A percentile compares a stretch with the other conserved stretches of the same genome.
Evolutionary conservation across 2,329 filamentous ascomycete genomes (phyloP).

Genomic region (Botrytis sinoallii): DNA sequence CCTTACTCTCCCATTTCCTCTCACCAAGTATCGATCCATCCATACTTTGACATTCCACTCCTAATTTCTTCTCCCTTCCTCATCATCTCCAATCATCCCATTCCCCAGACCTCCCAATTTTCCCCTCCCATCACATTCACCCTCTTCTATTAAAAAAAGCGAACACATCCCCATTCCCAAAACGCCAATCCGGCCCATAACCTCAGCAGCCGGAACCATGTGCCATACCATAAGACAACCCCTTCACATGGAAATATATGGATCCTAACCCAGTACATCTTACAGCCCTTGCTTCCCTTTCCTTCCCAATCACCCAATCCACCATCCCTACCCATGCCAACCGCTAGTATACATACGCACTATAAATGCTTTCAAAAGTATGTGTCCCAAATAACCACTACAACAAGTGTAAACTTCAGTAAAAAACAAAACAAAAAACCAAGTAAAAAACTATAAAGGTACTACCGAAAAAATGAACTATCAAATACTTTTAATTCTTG

Average conservation of each 20-base stretch:
- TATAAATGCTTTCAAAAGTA: slow-evolving; percentile 8
- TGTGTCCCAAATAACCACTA: slow-evolving; percentile 7
- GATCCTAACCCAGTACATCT: neutral
- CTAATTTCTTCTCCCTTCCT: neutral
- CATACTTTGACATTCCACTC: neutral
- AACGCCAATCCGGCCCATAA: slow-evolving; percentile 5
- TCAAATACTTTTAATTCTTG: slow-evolving; percentile 11
- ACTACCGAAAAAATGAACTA: neutral
- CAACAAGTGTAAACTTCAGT: neutral
- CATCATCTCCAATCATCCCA: neutral
- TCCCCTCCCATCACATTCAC: neutral
- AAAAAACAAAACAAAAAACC: neutral
- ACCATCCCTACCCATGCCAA: neutral
- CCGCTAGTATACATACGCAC: slow-evolving; percentile 14
- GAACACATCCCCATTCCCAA: neutral
- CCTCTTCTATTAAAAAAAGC: neutral
- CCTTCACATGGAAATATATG: slow-evolving; percentile 7
- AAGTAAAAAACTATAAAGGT: slow-evolving; percentile 1
- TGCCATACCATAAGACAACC: slow-evolving; percentile 5
- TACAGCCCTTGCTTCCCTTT: neutral
- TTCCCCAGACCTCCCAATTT: neutral
- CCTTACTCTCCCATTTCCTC: neutral
- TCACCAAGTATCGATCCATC: neutral
- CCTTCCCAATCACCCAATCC: neutral
- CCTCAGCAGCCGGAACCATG: neutral